These are phyloP conservation scores for Starmerella lactis-condensi DNA, from an alignment of 805 yeast genomes.

Conservation along the genomic window DNA sequence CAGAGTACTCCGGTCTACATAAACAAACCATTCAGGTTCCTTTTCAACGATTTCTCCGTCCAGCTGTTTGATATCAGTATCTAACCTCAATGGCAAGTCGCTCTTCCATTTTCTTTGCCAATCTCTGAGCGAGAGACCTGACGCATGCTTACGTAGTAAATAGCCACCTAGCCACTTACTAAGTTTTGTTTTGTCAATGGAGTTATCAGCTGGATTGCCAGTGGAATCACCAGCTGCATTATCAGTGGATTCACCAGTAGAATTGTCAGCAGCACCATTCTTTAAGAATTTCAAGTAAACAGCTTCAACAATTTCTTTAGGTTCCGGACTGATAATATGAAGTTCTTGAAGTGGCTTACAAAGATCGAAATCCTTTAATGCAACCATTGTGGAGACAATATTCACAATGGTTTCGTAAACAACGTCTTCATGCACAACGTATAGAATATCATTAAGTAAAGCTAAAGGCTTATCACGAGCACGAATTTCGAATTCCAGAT, in stretches of 20 bases:
- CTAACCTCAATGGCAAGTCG: slow-evolving; percentile 37
- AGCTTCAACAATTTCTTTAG: slow-evolving; percentile 31
- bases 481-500: slow-evolving; percentile 30
- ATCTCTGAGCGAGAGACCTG: slow-evolving; percentile 27
- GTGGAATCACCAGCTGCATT: not conserved
- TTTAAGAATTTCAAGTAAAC: slow-evolving; percentile 31
- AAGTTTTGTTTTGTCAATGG: slow-evolving; percentile 28
- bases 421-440: slow-evolving; percentile 19
- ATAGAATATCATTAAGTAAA: slow-evolving; percentile 30
- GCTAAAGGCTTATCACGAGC: slow-evolving; percentile 45
- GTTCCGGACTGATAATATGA: slow-evolving; percentile 18
- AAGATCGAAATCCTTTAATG: slow-evolving; percentile 9
- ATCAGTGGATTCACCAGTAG: not conserved
- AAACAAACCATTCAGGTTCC: slow-evolving; percentile 30
- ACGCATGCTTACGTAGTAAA: slow-evolving; percentile 27
- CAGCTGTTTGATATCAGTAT: slow-evolving; percentile 36
- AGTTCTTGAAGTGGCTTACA: not conserved
- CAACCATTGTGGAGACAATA: slow-evolving; percentile 17
- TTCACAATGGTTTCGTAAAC: slow-evolving; percentile 17
- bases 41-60: slow-evolving; percentile 40
- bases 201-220: not conserved
- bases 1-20: slow-evolving; percentile 32
- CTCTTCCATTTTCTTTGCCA: slow-evolving; percentile 20
- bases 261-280: slow-evolving; percentile 13
- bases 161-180: slow-evolving; percentile 48